Evolutionary conservation across 345 rosid species (phyloP).

Genomic region (Microcos paniculata): DNA sequence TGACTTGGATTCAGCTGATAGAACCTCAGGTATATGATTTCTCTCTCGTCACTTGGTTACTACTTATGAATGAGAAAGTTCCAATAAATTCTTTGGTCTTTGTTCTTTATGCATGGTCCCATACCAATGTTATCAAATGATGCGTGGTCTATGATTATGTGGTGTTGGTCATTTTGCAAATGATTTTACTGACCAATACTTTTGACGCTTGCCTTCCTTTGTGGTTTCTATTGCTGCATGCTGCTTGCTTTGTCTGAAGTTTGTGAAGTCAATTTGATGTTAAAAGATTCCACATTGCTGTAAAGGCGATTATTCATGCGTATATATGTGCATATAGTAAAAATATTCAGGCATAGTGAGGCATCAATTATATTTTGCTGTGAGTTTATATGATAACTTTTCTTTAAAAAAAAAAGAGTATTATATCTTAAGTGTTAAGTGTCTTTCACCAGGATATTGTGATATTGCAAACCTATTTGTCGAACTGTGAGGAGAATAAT

Average conservation of each 20-base stretch:
- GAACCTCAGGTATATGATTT: background rate
- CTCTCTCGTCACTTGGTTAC: conserved; percentile 4
- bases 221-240: background rate
- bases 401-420: background rate
- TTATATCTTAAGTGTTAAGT: background rate
- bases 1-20: conserved; percentile 1
- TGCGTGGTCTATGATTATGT: background rate
- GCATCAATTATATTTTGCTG: background rate
- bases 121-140: background rate
- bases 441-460: background rate
- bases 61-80: background rate
- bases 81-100: background rate
- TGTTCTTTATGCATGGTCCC: background rate
- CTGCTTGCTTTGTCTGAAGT: background rate
- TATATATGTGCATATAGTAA: background rate
- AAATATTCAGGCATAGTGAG: background rate
- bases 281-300: background rate
- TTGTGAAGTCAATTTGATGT: background rate
- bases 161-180: background rate
- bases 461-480: background rate
- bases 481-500: background rate
- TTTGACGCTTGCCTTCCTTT: background rate
- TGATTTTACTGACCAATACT: background rate
- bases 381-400: background rate
- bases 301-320: background rate